Base-by-base conservation (phyloP, 257 asterid species). In the Petunia axillaris region DNA sequence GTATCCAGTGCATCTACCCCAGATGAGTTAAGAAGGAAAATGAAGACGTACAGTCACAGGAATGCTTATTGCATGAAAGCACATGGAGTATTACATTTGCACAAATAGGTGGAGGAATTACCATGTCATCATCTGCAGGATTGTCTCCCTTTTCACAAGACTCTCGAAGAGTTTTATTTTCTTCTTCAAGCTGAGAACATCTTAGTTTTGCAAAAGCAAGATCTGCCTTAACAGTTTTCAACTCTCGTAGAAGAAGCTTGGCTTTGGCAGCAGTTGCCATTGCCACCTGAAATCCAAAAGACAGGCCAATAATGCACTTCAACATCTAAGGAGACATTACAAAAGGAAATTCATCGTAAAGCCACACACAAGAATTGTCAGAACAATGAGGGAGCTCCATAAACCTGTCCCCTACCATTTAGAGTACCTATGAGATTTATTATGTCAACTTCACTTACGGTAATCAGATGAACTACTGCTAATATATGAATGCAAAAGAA, bases 201-300 rank as follows among this genome's bases (percentile, higher is more conserved):
- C 98, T 86, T 67, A 87, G 90, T 63, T 92, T 93, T 70, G 96
- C 89, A 81, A 93, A 95, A 6, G 97, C 89, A 9, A 95, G 89
- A 83, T 95, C 96, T 39, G 97, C 96, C 85, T 93, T 92, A 15
- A 93, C 88, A 16, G 97, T 95, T 86, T 95, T 93, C 64, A 95
- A 89, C 88, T 95, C 99, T 54, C 97, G 86, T n/a, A 95, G 88
- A 1, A 93, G 96, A 66, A 95, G 91, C 82, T 95, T 93, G 37
- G 93, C 97, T 83, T 92, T 95, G 3, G 98, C 99, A 81, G 99
- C 97, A 13, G 96, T 93, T 46, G 98, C 99, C 98, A 95, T 89
- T 37, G 97, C 99, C 83, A 93, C 98, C 98, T 95, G 88, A 52
- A 64, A 81, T 54, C 80, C 83, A 80, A 73, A 76, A 60, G 25